Evolutionary conservation across 2,329 filamentous ascomycete species (phyloP), one percentile per base, ranked within the genome.

Genomic region (Chrysoporthe austroafricana): DNA sequence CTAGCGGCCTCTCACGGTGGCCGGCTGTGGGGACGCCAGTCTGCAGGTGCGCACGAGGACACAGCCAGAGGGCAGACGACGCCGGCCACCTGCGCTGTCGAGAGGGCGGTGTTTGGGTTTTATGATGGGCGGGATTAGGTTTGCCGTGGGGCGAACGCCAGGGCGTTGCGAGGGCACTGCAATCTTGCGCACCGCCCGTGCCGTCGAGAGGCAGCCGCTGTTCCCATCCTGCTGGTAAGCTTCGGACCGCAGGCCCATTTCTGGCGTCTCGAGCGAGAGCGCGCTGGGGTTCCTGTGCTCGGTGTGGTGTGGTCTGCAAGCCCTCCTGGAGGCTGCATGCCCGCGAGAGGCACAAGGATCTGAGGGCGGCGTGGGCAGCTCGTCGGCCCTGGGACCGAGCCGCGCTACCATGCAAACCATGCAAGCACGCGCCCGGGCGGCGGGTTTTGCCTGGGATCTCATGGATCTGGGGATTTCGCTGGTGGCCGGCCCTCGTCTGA

Each of bases 321-420:
- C 48, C 26, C 59, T 34, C 59, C 59, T 61, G 59, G 43, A 36
- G 59, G 26, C 26, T 48, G 59, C 59, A 61, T 54, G 50, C 26
- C 21, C 50, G 26, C 21, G 50, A 26, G 50, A 54, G 50, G 32
- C 54, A 34, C 54, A 57, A 57, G 54, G 50, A 54, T 57, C 54
- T 39, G 26, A 26, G 26, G 26, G 26, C 26, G 26, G 26, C 26
- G 26, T 32, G 8, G 39, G 54, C 54, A 57, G 18, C 54, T 39
- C 3, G 32, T 39, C 54, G 32, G 54, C 54, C 54, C 18, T 57
- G 54, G 18, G 39, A 36, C 32, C 50, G 50, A 54, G 14, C 50
- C 50, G 50, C 50, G 32, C 54, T 34, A 39, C 54, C 9, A 39
- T 18, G 26, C 26, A 26, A 26, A 26, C 14, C n/a, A 39, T 39